Evolutionary conservation across 2,329 filamentous ascomycete genomes (phyloP).

Genomic region (Pseudogymnoascus sp.): DNA sequence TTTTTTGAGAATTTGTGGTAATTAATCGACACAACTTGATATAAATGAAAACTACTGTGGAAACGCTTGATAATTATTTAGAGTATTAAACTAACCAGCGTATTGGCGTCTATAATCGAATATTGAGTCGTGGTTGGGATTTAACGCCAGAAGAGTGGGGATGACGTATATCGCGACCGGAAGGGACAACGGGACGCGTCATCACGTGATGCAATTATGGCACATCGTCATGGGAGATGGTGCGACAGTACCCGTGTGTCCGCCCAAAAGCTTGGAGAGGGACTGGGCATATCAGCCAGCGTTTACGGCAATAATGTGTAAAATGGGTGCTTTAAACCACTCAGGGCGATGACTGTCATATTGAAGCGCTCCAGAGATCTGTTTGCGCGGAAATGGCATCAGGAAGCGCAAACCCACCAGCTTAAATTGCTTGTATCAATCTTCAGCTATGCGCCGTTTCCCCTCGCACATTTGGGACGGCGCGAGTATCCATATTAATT

Average conservation of each 20-base stretch:
- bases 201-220: background rate
- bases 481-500: slow-evolving; percentile 1
- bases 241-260: background rate
- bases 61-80: background rate
- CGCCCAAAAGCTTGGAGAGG: background rate
- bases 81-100: background rate
- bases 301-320: background rate
- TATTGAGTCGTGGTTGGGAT: background rate
- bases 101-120: background rate
- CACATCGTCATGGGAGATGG: background rate
- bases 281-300: background rate
- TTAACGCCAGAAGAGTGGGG: background rate
- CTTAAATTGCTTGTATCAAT: slow-evolving; percentile 1
- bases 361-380: background rate
- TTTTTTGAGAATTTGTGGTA: background rate
- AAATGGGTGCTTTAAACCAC: background rate
- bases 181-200: background rate
- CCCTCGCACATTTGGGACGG: background rate
- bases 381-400: background rate
- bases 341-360: background rate
- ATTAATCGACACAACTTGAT: background rate
- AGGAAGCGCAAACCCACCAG: background rate
- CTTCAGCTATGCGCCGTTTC: background rate
- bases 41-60: background rate
- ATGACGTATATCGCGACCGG: background rate